Evolutionary conservation across 345 rosid genomes (phyloP).

Genomic region (Lepidium africanum): DNA sequence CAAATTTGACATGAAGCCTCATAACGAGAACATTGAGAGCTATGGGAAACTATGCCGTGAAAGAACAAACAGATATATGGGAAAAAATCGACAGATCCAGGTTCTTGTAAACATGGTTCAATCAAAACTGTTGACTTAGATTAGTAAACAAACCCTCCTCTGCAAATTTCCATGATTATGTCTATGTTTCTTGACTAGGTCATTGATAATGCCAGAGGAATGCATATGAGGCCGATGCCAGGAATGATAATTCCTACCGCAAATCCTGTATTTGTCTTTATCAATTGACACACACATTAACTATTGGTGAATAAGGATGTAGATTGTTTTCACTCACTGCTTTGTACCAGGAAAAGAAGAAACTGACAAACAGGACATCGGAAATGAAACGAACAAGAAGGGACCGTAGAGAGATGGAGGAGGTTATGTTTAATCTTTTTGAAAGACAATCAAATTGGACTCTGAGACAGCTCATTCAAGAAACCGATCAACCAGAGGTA

Average conservation of each 20-base stretch:
- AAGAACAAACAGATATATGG: slow-evolving; percentile 62
- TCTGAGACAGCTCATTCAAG: slow-evolving; percentile 61
- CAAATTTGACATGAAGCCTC: slow-evolving; percentile 88
- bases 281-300: background rate
- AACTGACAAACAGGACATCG: slow-evolving; percentile 39
- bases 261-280: slow-evolving; percentile 31
- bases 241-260: slow-evolving; percentile 44
- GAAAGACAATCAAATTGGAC: slow-evolving; percentile 92
- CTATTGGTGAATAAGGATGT: background rate
- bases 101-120: slow-evolving; percentile 22
- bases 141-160: background rate
- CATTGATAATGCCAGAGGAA: slow-evolving; percentile 67
- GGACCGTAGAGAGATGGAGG: slow-evolving; percentile 86
- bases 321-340: background rate
- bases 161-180: background rate
- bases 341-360: slow-evolving; percentile 71
- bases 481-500: slow-evolving; percentile 95
- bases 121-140: background rate
- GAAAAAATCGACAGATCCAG: slow-evolving; percentile 73
- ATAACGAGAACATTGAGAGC: slow-evolving; percentile 59
- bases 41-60: slow-evolving; percentile 81
- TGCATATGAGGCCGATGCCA: slow-evolving; percentile 79
- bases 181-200: slow-evolving; percentile 42
- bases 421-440: slow-evolving; percentile 81
- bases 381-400: slow-evolving; percentile 81